phyloP scores from a whole-genome alignment of 1,284 basidiomycete species.

The Malassezia obtusa region DNA sequence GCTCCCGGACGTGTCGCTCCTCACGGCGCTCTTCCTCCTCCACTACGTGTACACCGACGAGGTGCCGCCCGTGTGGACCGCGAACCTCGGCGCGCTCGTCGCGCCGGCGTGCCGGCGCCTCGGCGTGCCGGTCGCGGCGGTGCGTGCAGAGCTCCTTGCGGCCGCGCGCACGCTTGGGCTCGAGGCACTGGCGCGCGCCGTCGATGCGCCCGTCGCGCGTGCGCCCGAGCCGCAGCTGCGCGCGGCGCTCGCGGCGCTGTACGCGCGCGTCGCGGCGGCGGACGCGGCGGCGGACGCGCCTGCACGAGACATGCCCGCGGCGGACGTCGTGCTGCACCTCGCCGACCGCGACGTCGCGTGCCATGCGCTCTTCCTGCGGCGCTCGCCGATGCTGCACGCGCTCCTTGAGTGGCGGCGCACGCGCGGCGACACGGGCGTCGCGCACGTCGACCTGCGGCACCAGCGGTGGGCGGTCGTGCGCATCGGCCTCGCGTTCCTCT shows the following conservation, averaged over 20 bases:
- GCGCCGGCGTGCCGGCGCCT: conserved; percentile 50
- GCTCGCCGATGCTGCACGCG: conserved; percentile 75
- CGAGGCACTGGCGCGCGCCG: conserved; percentile 47
- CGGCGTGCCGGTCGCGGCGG: conserved; percentile 58
- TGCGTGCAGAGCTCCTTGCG: conserved; percentile 55
- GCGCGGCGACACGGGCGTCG: conserved; percentile 55
- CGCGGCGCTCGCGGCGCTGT: conserved; percentile 54
- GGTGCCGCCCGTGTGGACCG: conserved; percentile 73
- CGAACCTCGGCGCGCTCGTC: conserved; percentile 57
- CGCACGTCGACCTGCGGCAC: conserved; percentile 64
- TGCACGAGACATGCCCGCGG: neutral
- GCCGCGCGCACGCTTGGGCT: conserved; percentile 55
- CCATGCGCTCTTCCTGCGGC: conserved; percentile 67
- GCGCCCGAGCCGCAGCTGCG: conserved; percentile 52
- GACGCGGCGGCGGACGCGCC: conserved; percentile 6
- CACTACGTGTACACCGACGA: conserved; percentile 82
- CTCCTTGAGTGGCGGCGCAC: conserved; percentile 79
- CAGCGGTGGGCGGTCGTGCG: conserved; percentile 65
- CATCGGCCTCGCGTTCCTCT: conserved; percentile 69
- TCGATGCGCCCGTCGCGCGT: conserved; percentile 47
- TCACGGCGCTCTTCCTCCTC: conserved; percentile 67
- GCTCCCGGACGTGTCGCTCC: conserved; percentile 51
- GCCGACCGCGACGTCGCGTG: conserved; percentile 61
- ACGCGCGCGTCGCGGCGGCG: conserved; percentile 24
- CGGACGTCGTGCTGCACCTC: conserved; percentile 66